phyloP scores from a whole-genome alignment of 345 rosid genomes.

The Rubroshorea leprosula region DNA sequence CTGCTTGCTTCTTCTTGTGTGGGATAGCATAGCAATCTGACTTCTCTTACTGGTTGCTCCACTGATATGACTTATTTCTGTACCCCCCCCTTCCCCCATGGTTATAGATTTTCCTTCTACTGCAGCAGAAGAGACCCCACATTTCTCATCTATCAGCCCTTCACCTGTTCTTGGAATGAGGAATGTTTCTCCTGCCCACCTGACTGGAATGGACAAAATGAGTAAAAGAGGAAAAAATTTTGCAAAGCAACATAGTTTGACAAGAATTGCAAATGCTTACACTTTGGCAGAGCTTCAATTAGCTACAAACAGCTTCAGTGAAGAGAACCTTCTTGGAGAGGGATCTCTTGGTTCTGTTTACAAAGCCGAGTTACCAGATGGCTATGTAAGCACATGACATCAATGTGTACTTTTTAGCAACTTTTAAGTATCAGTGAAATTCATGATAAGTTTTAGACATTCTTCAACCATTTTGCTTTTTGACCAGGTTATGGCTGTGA shows the following conservation, averaged over 20 bases:
- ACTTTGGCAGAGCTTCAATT: slow-evolving; percentile 63
- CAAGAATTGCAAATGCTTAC: slow-evolving; percentile 45
- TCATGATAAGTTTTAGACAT: not conserved
- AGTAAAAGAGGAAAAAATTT: slow-evolving; percentile 42
- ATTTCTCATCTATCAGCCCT: slow-evolving; percentile 31
- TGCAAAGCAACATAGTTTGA: slow-evolving; percentile 37
- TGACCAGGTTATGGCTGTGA: slow-evolving; percentile 63
- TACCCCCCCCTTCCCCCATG: slow-evolving; percentile 7
- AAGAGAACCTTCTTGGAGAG: slow-evolving; percentile 65
- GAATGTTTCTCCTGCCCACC: slow-evolving; percentile 26
- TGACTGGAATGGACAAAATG: slow-evolving; percentile 29
- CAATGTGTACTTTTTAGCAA: not conserved
- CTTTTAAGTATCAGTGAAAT: slow-evolving; percentile 1
- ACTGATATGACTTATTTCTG: not conserved
- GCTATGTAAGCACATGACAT: slow-evolving; percentile 41
- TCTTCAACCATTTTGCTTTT: slow-evolving; percentile 8
- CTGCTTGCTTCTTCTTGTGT: not conserved
- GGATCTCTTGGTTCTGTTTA: slow-evolving; percentile 90
- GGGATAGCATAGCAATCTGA: not conserved
- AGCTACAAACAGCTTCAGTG: slow-evolving; percentile 70
- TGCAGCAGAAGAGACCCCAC: slow-evolving; percentile 47
- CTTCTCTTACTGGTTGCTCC: not conserved
- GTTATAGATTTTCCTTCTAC: slow-evolving; percentile 25
- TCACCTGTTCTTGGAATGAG: slow-evolving; percentile 33
- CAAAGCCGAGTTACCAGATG: slow-evolving; percentile 70